Percentiles rank a stretch among this genome's conserved stretches.
Evolutionary conservation across 805 yeast species (phyloP).

Genomic region (Yarrowia sp.): DNA sequence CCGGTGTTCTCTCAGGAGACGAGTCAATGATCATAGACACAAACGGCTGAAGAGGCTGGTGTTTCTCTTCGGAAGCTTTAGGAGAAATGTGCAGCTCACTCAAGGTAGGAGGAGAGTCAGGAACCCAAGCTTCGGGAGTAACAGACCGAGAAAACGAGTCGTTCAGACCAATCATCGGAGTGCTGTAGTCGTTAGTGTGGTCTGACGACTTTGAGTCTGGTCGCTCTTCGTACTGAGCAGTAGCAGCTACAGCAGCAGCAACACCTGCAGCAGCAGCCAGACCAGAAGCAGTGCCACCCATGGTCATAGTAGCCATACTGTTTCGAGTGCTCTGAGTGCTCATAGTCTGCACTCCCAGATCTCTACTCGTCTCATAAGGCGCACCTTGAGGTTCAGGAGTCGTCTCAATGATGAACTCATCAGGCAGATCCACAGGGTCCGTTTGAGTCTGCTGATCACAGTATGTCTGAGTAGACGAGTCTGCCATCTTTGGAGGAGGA

Average conservation of each 20-base stretch:
- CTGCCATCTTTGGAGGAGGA: constrained; percentile 12
- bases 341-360: constrained; percentile 11
- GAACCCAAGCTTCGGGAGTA: constrained; percentile 1
- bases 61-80: background rate
- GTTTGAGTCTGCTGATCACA: constrained; percentile 24
- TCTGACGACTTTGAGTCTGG: background rate
- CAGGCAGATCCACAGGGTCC: constrained; percentile 8
- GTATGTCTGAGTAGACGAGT: constrained; percentile 22
- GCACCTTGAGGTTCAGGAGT: background rate
- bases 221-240: background rate
- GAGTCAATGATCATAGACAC: constrained; percentile 23
- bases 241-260: background rate
- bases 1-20: constrained; percentile 5
- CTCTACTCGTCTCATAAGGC: background rate
- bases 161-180: background rate
- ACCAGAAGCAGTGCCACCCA: background rate
- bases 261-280: background rate
- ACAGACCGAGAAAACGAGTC: background rate
- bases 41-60: background rate
- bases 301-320: background rate
- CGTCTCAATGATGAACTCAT: constrained; percentile 6
- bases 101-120: background rate
- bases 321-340: constrained; percentile 3
- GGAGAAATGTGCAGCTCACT: constrained; percentile 1
- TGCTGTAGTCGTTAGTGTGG: background rate